Conservation (phyloP, 306 rosid species). For the Adenanthera pavonina region DNA sequence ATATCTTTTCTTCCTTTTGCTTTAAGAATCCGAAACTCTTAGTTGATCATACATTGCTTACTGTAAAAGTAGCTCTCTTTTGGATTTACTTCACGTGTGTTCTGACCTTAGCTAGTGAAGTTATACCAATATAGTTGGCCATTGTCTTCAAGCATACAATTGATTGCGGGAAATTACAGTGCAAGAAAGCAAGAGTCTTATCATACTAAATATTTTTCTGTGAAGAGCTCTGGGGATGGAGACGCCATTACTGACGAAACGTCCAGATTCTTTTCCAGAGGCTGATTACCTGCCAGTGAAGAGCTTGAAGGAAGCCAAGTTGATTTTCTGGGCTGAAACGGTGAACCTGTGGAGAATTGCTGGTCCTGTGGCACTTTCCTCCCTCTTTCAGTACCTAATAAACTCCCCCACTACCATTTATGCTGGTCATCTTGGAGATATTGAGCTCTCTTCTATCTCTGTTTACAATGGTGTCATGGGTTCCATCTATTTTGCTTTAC, state of each 20-base stretch:
- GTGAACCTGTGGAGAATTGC: slow-evolving; percentile 61
- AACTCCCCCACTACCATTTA: slow-evolving; percentile 53
- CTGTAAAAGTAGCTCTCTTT: no score
- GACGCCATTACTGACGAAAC: slow-evolving; percentile 13
- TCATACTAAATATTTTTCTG: background rate
- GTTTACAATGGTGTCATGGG: slow-evolving; percentile 46
- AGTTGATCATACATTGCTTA: no score
- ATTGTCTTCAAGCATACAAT: background rate
- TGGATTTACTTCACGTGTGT: no score
- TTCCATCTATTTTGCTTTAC: slow-evolving; percentile 58
- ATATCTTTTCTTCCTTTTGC: no score
- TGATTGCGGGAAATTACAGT: background rate
- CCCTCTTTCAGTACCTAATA: slow-evolving; percentile 49
- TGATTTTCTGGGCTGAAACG: slow-evolving; percentile 49
- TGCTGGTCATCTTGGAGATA: slow-evolving; percentile 77
- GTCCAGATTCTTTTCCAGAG: background rate
- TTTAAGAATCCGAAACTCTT: no score
- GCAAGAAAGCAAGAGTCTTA: background rate
- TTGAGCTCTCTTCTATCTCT: slow-evolving; percentile 72
- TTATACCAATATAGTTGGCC: background rate
- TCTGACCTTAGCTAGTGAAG: no score
- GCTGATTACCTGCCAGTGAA: slow-evolving; percentile 50
- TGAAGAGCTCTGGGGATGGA: slow-evolving; percentile 29
- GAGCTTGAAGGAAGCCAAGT: slow-evolving; percentile 39
- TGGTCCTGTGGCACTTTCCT: slow-evolving; percentile 50